These are phyloP conservation scores for Albophoma yamanashiensis DNA, from an alignment of 2,329 filamentous ascomycete genomes.

Conservation along the genomic window DNA sequence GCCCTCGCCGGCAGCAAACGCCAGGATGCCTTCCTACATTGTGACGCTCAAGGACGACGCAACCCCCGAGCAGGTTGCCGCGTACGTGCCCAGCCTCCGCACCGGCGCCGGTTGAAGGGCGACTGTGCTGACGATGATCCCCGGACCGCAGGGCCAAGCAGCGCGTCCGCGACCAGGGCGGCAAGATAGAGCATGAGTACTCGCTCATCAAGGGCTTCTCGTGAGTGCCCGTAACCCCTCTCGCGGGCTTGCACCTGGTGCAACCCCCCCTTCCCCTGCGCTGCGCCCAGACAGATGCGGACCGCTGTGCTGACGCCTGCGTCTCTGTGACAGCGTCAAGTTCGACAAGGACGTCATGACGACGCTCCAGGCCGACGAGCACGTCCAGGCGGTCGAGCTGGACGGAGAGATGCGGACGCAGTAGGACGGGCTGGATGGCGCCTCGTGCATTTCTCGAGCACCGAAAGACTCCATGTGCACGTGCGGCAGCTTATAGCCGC, in stretches of 20 bases:
- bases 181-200: slow-evolving; percentile 76
- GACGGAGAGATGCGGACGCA: slow-evolving; percentile 64
- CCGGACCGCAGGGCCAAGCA: slow-evolving; percentile 56
- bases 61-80: slow-evolving; percentile 53
- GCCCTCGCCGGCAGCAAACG: slow-evolving; percentile 3
- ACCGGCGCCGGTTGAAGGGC: background rate
- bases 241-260: no score
- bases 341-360: slow-evolving; percentile 57
- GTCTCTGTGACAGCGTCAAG: slow-evolving; percentile 50
- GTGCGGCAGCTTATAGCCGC: no score
- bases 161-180: slow-evolving; percentile 62
- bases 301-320: background rate
- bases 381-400: slow-evolving; percentile 64
- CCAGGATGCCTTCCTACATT: slow-evolving; percentile 46
- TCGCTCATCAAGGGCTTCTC: slow-evolving; percentile 84
- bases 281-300: background rate
- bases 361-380: slow-evolving; percentile 56
- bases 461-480: no score
- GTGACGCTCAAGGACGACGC: slow-evolving; percentile 65
- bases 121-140: background rate
- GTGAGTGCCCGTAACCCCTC: slow-evolving; percentile 50
- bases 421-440: no score
- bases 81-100: slow-evolving; percentile 33
- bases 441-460: no score
- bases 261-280: no score